Percentiles rank a stretch among this genome's conserved stretches.
Evolutionary conservation across 495 filamentous ascomycete genomes (phyloP).

Genomic region (Aspergillus olivimuriae): DNA sequence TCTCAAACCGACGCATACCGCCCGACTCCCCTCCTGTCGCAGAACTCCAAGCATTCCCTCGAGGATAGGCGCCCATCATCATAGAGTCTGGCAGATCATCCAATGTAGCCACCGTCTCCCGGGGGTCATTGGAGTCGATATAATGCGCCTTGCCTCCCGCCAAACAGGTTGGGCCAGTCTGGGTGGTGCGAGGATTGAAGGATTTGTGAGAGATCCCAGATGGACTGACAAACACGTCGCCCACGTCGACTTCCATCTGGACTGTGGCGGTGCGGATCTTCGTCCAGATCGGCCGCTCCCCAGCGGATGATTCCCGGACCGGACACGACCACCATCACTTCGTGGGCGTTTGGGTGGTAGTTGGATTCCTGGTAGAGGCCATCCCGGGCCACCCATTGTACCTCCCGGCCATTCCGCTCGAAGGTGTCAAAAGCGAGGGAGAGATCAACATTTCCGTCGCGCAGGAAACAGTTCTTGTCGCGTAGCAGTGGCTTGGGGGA

Average conservation of each 20-base stretch:
- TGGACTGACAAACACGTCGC: constrained; percentile 33
- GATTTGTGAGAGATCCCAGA: constrained; percentile 31
- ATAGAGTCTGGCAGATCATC: constrained; percentile 9
- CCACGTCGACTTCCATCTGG: constrained; percentile 17
- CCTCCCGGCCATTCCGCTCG: constrained; percentile 25
- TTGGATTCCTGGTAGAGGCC: constrained; percentile 28
- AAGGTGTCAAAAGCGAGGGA: constrained; percentile 23
- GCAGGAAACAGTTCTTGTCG: constrained; percentile 16
- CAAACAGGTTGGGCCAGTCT: constrained; percentile 13
- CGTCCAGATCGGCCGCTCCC: constrained; percentile 26
- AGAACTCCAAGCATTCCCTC: constrained; percentile 8
- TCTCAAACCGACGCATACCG: constrained; percentile 11
- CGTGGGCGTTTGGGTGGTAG: constrained; percentile 32
- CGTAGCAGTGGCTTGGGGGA: constrained; percentile 23
- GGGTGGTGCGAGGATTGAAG: constrained; percentile 11
- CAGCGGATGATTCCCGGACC: constrained; percentile 29
- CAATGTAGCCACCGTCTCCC: constrained; percentile 5
- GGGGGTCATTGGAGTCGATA: constrained; percentile 10
- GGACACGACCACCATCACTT: constrained; percentile 33
- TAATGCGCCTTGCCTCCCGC: constrained; percentile 23
- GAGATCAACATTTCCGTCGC: constrained; percentile 5
- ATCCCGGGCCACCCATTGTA: constrained; percentile 31
- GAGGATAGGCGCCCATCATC: constrained; percentile 16
- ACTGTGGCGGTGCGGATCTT: constrained; percentile 20
- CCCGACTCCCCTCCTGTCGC: constrained; percentile 9